A percentile compares a stretch with the other conserved stretches of the same genome.
phyloP scores from a whole-genome alignment of 345 rosid species.

The Eucalyptus cloeziana region DNA sequence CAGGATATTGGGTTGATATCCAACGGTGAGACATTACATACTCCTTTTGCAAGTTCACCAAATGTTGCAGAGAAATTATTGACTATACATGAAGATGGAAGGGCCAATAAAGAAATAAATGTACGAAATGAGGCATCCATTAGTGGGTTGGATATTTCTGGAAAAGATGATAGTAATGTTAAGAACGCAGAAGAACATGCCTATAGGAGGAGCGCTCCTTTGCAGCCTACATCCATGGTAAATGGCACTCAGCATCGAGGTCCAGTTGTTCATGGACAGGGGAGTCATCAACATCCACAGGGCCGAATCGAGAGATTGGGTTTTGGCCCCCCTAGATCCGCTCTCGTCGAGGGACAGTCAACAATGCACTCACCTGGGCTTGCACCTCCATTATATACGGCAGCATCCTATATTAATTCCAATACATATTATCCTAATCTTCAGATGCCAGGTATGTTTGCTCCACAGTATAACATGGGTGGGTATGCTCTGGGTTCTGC shows the following conservation, averaged over 20 bases:
- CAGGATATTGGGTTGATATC: constrained; percentile 31
- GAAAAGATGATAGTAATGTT: constrained; percentile 7
- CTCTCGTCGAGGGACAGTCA: constrained; percentile 41
- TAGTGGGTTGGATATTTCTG: constrained; percentile 20
- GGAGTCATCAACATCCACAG: constrained; percentile 24
- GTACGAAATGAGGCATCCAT: constrained; percentile 28
- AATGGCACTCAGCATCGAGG: constrained; percentile 25
- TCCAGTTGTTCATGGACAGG: constrained; percentile 22
- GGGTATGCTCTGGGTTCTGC: constrained; percentile 55
- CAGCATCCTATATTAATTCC: constrained; percentile 60
- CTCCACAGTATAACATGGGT: constrained; percentile 47
- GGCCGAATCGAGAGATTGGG: constrained; percentile 16
- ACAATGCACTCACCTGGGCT: constrained; percentile 54
- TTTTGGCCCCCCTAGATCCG: constrained; percentile 29
- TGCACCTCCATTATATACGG: constrained; percentile 48
- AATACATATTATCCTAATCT: constrained; percentile 58
- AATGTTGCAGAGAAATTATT: constrained; percentile 13
- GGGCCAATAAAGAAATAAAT: constrained; percentile 10
- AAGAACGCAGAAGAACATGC: constrained; percentile 48
- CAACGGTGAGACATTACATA: constrained; percentile 18
- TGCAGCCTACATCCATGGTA: constrained; percentile 24
- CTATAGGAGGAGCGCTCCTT: constrained; percentile 34
- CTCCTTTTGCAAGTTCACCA: constrained; percentile 18
- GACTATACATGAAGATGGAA: constrained; percentile 17
- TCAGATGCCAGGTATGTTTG: constrained; percentile 57